Base-by-base conservation (phyloP, 352 stramenopile species). In the Globisporangium canariense region DNA sequence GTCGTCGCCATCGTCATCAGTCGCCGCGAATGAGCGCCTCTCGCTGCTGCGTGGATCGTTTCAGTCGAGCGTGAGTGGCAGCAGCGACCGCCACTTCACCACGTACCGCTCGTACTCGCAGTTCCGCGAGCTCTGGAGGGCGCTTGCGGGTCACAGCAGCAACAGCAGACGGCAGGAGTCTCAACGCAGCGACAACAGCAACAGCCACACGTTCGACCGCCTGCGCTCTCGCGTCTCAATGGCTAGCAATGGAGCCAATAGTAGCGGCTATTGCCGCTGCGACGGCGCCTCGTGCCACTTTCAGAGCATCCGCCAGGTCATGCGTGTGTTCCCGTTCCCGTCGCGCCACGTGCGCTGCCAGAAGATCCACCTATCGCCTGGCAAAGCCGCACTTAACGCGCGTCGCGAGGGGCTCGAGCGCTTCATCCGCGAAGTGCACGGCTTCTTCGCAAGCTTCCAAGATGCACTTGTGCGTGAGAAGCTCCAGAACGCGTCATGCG, bases 41-140 rank as follows among this genome's bases (percentile, higher is more conserved):
- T 76, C 62, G 30, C 55, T 34, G 30, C 46, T 56, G 25, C 68
- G 72, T 16, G 65, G 50, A 3, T 64, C 64, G 11, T 64, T 69
- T 30, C 50, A 62, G 49, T 67, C 49, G 13, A 70, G 54, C 1
- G 36, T 59, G 10, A 66, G 65, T 38, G 64, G 67, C 45, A 73
- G 54, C 52, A 66, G 45, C 13, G 60, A 70, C 20, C 65, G 54
- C 34, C 62, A 66, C 45, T 77, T 63, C 54, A 80, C 66, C 43
- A 75, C 76, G 7, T 59, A 75, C 54, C 71, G 77, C 53, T 83
- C 77, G 2, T 82, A 81, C 55, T 79, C 75, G 41, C 80, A 88
- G 43, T 91, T 91, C 70, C 79, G 79, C n/a, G 68, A 58, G 11
- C 68, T 91, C 36, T 79, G 83, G 62, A 78, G 79, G 52, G 68